A percentile compares a stretch with the other conserved stretches of the same genome.
phyloP scores from a whole-genome alignment of 2,329 filamentous ascomycete species.

The Xylaria sp. region DNA sequence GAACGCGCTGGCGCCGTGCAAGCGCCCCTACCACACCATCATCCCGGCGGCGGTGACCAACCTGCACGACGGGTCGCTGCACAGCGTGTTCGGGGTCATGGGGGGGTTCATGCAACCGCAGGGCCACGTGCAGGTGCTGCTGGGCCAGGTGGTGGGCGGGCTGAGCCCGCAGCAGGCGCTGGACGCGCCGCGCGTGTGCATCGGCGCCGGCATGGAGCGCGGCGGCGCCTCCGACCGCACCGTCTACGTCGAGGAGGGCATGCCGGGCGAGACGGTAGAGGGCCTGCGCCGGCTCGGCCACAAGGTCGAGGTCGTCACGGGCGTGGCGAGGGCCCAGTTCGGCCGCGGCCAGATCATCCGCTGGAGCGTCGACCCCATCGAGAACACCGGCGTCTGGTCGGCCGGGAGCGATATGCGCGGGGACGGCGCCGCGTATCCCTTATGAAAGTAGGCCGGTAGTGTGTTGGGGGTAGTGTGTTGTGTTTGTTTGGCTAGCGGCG shows the following conservation, averaged over 20 bases:
- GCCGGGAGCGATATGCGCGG: conserved; percentile 87
- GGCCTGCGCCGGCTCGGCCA: conserved; percentile 74
- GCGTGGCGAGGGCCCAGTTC: conserved; percentile 69
- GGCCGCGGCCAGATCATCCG: conserved; percentile 87
- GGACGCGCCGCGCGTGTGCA: conserved; percentile 88
- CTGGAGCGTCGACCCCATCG: conserved; percentile 69
- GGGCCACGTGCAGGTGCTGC: conserved; percentile 88
- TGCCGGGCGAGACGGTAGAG: conserved; percentile 67
- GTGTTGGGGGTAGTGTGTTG: background rate
- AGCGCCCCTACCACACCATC: conserved; percentile 96
- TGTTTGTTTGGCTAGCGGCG: too few relatives aligned
- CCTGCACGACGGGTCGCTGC: conserved; percentile 69
- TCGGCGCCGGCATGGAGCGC: conserved; percentile 70
- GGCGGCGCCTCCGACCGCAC: conserved; percentile 50
- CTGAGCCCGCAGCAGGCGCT: conserved; percentile 84
- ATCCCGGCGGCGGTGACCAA: conserved; percentile 92
- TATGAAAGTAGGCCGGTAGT: conserved; percentile 29
- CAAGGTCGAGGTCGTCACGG: conserved; percentile 68
- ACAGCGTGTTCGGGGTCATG: conserved; percentile 94
- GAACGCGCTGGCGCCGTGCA: conserved; percentile 77
- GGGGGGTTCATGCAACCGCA: conserved; percentile 98
- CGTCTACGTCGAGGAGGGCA: conserved; percentile 83
- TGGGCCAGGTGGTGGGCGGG: conserved; percentile 85
- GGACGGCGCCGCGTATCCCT: conserved; percentile 71
- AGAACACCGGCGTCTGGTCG: conserved; percentile 76